Base-by-base conservation (phyloP, 495 filamentous ascomycete genomes). In the Astrothelium macrocarpum region DNA sequence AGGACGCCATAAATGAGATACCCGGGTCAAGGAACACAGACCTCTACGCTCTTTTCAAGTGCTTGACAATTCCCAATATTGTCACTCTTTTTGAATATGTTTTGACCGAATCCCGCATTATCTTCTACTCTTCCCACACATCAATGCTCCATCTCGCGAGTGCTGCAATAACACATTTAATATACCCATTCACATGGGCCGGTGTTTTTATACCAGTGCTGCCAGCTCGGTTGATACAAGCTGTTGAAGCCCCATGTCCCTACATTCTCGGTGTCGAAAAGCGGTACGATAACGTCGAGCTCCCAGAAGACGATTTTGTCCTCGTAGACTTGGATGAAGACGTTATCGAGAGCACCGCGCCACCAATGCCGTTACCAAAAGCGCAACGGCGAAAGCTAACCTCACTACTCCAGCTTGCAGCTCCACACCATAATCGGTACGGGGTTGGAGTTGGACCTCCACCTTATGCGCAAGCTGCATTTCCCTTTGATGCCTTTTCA, bases 241-340 rank as follows among this genome's bases (percentile, higher is more conserved):
- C 90, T 9, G 80, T 97, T 23, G 93, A 97, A 70, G 94, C 94
- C 1, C 94, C 94, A 20, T 97, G 94, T 66, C 94, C 94, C 0
- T 98, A 97, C 70, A 96, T 98, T 64, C 89, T 96, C 23, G 94
- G 94, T 53, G 90, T 98, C 43, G 94, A 98, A 74, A 82, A 90
- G 61, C 84, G 94, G 45, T 98, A 97, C 75, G 94, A 97, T 66
- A 87, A 87, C 66, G 84, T 95, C 59, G 89, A 95, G 64, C 81
- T 96, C 36, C 94, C 94, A 0, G 90, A 95, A n/a, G 94, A 97
- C 68, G 94, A 97, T 71, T 97, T 93, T 72, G 91, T 97, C 20
- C 76, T 97, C 34, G 91, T 97, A 45, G 94, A 98, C 74, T 80
- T 98, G 43, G 94, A 98, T 76, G 83, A 87, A 70, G 88, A 97